Conservation (phyloP, 2,329 filamentous ascomycete species). For the Fusarium graminum region DNA sequence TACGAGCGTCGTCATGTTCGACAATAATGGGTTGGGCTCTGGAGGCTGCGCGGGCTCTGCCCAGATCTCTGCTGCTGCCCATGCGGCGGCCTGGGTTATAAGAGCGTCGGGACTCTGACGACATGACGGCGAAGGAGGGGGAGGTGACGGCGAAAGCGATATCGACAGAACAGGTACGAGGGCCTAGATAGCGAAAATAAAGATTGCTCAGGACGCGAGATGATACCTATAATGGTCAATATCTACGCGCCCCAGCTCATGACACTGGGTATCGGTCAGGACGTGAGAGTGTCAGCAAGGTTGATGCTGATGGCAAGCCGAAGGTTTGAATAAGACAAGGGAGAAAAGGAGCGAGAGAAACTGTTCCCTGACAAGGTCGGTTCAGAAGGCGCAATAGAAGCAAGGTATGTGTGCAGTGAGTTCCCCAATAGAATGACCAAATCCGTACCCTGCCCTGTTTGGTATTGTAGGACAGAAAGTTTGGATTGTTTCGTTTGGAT, state of each 20-base stretch:
- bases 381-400: constrained; percentile 24
- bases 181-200: constrained; percentile 21
- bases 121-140: constrained; percentile 57
- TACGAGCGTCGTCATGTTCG: constrained; percentile 85
- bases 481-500: constrained; percentile 21
- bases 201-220: constrained; percentile 49
- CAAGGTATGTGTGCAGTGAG: constrained; percentile 20
- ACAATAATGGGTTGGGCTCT: constrained; percentile 62
- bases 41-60: constrained; percentile 60
- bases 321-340: constrained; percentile 34
- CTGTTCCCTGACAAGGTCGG: constrained; percentile 15
- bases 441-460: constrained; percentile 8
- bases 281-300: constrained; percentile 29
- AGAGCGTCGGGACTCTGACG: constrained; percentile 64
- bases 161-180: constrained; percentile 18
- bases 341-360: constrained; percentile 36
- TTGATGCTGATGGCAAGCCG: constrained; percentile 34
- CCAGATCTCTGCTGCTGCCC: constrained; percentile 59
- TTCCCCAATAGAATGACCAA: constrained; percentile 33
- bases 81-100: constrained; percentile 61
- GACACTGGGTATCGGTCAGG: constrained; percentile 39
- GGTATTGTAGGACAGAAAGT: constrained; percentile 30
- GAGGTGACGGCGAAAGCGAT: constrained; percentile 28
- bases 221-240: constrained; percentile 48
- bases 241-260: constrained; percentile 50